Percentiles rank a stretch among this genome's conserved stretches.
These are phyloP conservation scores for Monilinia vaccinii-corymbosi DNA, from an alignment of 2,329 filamentous ascomycete genomes.

Conservation along the genomic window DNA sequence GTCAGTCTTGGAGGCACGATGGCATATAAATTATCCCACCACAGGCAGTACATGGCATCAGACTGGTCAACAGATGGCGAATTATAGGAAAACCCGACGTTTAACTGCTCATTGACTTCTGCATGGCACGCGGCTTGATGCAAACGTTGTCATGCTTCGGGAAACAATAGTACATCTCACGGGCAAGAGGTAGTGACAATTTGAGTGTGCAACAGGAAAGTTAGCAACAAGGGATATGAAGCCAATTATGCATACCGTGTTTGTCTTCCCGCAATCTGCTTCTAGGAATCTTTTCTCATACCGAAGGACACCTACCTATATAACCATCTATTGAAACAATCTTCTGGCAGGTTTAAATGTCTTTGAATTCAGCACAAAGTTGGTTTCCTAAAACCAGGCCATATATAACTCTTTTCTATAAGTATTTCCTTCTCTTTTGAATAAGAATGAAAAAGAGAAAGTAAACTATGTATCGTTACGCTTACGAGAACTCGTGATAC, in stretches of 20 bases:
- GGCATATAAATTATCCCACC: not conserved
- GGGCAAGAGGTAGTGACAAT: too few relatives aligned
- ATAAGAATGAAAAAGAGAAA: not conserved
- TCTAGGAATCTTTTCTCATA: too few relatives aligned
- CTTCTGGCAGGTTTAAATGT: too few relatives aligned
- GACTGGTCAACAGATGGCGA: not conserved
- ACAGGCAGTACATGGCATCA: not conserved
- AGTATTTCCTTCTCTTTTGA: not conserved
- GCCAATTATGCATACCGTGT: too few relatives aligned
- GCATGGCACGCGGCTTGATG: not conserved
- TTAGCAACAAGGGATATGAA: too few relatives aligned
- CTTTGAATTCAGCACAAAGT: too few relatives aligned
- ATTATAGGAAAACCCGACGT: not conserved
- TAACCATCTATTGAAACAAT: too few relatives aligned
- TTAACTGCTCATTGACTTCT: not conserved
- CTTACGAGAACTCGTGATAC: not conserved
- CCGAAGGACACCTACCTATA: too few relatives aligned
- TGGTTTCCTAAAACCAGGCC: not conserved
- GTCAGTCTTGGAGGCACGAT: not conserved
- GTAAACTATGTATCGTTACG: not conserved
- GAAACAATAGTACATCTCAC: too few relatives aligned
- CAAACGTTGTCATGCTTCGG: too few relatives aligned
- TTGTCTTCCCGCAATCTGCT: too few relatives aligned
- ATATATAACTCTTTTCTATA: not conserved
- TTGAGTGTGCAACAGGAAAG: too few relatives aligned